A percentile compares a stretch with the other conserved stretches of the same genome.
Conservation (phyloP, 2,329 filamentous ascomycete genomes). For the Chaetothyriales sp. region DNA sequence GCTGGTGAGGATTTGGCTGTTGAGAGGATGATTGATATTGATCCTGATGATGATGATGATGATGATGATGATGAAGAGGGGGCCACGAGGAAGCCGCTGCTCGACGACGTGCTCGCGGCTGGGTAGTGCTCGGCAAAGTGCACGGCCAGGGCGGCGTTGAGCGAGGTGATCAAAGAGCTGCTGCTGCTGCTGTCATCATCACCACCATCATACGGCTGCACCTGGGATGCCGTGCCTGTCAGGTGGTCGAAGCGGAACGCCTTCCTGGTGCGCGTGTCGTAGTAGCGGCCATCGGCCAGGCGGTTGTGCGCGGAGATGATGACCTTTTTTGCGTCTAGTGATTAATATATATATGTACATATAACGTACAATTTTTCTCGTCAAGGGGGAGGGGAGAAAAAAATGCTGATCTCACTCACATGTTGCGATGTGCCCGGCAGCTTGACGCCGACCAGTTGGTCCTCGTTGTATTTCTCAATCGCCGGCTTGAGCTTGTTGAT, state of each 20-base stretch:
- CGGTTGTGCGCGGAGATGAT: constrained; percentile 78
- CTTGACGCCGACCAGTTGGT: constrained; percentile 79
- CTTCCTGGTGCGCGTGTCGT: constrained; percentile 71
- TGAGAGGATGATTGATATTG: constrained; percentile 68
- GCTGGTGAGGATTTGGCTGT: constrained; percentile 95
- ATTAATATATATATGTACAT: no score
- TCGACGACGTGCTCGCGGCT: constrained; percentile 49
- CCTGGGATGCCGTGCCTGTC: constrained; percentile 69
- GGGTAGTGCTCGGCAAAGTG: constrained; percentile 85
- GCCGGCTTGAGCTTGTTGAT: constrained; percentile 62
- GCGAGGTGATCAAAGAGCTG: constrained; percentile 47
- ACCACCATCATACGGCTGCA: constrained; percentile 66
- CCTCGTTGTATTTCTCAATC: constrained; percentile 90
- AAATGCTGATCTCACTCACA: constrained; percentile 34
- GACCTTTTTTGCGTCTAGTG: no score
- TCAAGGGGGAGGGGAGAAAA: not conserved
- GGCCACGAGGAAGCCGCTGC: constrained; percentile 28
- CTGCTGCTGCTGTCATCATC: constrained; percentile 40
- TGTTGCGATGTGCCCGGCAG: constrained; percentile 70
- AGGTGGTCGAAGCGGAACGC: constrained; percentile 81
- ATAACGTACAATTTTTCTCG: no score
- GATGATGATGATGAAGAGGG: constrained; percentile 52
- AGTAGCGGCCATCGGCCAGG: constrained; percentile 69
- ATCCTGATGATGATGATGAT: constrained; percentile 59
- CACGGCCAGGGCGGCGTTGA: constrained; percentile 57